phyloP scores from a whole-genome alignment of 2,329 filamentous ascomycete genomes.

The Trichoderma atroviride region DNA sequence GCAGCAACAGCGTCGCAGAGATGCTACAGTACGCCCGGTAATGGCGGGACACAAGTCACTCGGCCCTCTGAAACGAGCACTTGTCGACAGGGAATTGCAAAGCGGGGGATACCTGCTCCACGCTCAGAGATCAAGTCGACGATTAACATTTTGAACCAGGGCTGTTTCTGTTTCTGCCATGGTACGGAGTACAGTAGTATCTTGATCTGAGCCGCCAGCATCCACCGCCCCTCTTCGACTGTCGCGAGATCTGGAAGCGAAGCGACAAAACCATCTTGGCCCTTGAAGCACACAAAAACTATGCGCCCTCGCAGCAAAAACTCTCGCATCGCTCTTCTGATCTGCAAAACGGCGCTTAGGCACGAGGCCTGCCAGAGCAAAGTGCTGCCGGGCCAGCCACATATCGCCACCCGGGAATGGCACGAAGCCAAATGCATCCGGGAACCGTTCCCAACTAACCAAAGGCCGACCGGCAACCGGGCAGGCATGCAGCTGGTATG shows the following conservation, averaged over 20 bases:
- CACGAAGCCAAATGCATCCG: conserved; percentile 5
- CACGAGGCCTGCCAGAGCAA: background rate
- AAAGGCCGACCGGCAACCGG: background rate
- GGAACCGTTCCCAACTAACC: background rate
- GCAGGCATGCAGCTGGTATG: conserved; percentile 4
- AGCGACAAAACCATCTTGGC: background rate
- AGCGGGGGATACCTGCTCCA: conserved; percentile 12
- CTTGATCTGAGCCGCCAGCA: background rate
- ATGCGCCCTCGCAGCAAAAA: background rate
- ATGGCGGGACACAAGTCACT: conserved; percentile 17
- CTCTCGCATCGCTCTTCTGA: background rate
- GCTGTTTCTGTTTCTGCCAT: no score
- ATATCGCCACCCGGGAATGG: conserved; percentile 18
- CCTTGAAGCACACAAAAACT: background rate
- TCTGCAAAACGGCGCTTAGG: background rate
- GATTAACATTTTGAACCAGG: conserved; percentile 2
- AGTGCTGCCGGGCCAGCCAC: background rate
- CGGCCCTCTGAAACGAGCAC: background rate
- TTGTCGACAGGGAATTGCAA: background rate
- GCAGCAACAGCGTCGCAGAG: background rate
- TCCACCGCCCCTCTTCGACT: conserved; percentile 5
- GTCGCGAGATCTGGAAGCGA: background rate
- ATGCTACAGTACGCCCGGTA: conserved; percentile 21
- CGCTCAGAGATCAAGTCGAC: background rate
- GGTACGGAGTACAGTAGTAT: no score